phyloP scores from a whole-genome alignment of 345 rosid species.

The Lepidium africanum region DNA sequence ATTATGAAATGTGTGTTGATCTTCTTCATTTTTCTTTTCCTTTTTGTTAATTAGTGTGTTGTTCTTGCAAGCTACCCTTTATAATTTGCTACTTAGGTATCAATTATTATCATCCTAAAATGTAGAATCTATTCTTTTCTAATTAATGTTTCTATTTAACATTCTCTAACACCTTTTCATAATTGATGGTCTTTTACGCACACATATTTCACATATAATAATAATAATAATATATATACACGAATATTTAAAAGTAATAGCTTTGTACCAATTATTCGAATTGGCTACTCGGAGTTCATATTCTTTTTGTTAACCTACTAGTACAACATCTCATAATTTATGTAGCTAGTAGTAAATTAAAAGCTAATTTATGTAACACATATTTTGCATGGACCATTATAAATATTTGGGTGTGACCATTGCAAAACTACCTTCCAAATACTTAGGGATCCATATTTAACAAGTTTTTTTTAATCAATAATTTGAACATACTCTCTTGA shows the following conservation, averaged over 20 bases:
- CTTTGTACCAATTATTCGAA: slow-evolving; percentile 25
- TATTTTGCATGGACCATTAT: not conserved
- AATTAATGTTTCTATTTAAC: not conserved
- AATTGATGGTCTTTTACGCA: not conserved
- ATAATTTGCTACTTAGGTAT: not conserved
- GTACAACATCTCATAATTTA: not conserved
- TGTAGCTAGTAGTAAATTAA: no score
- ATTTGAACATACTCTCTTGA: no score
- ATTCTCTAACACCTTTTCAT: slow-evolving; percentile 4
- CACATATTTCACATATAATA: not conserved
- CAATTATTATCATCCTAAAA: not conserved
- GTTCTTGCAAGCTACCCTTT: no score
- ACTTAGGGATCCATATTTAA: not conserved
- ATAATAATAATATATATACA: not conserved
- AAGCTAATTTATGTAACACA: not conserved
- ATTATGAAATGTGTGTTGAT: no score
- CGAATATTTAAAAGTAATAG: slow-evolving; percentile 11
- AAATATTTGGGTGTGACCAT: not conserved
- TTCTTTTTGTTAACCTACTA: slow-evolving; percentile 23
- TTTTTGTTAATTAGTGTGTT: no score
- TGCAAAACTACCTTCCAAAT: not conserved
- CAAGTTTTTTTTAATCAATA: no score
- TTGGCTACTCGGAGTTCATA: slow-evolving; percentile 21
- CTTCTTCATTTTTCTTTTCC: no score
- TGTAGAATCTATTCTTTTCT: not conserved